Evolutionary conservation across 768 basidiomycete genomes (phyloP), one percentile per base, ranked within the genome.

Genomic region (Serendipita sp.): DNA sequence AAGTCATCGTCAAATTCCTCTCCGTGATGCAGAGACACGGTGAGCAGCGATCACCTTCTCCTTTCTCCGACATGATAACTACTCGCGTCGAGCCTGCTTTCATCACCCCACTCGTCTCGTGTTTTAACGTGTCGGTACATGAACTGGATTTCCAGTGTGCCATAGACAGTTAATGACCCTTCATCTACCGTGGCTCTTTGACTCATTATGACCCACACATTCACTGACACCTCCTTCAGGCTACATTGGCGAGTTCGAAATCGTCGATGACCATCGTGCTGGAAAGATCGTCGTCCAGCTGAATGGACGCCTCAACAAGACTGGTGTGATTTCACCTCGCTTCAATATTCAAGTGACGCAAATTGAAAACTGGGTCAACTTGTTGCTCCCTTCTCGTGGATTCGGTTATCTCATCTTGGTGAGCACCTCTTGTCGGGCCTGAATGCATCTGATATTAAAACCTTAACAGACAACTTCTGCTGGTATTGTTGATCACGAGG

Each of bases 11-110:
- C 70, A 96, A 96, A 77, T 96, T 97, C 79, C 79, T 99, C 70
- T 88, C 85, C 69, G 96, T 98, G 73, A 97, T 98, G 91, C 96
- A 99, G 78, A 89, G 94, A 70, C 95, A 98, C 79, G 96, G 95
- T 89, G 70, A 80, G 89, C 74, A 8, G 13, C 34, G n/a, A 41
- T 35, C 11, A 60, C 34, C 44, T 65, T 58, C 66, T 34, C 65
- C 67, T 66, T 63, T 64, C 75, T 82, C 85, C 56, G 85, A 86
- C 81, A 84, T 80, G 80, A 90, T 89, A 88, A 89, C 88, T 90
- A 88, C 88, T 84, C 78, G 79, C 74, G 82, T 78, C 82, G 84
- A 79, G 80, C 78, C 75, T 58, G 66, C 69, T 70, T 70, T 72
- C 41, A 41, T 70, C 77, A 30, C 80, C 23, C 23, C 71, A 89